phyloP scores from a whole-genome alignment of 2,329 filamentous ascomycete species.

The Colletotrichum gloeosporioides region DNA sequence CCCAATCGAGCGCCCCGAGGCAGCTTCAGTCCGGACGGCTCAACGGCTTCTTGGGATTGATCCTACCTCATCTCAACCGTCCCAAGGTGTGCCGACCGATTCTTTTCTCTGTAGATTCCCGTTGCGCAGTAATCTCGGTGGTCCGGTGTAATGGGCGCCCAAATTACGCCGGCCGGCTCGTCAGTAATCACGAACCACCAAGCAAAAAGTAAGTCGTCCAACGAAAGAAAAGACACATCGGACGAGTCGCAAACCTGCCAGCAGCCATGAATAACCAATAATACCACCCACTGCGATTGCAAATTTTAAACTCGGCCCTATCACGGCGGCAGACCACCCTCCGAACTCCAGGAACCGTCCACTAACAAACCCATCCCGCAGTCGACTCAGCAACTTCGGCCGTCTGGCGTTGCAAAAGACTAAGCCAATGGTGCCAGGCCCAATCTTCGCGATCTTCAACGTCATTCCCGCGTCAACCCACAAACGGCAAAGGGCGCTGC shows the following conservation, averaged over 20 bases:
- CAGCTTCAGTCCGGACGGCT: background rate
- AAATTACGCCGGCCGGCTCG: background rate
- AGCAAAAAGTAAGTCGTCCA: background rate
- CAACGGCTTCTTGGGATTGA: background rate
- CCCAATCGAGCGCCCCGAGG: background rate
- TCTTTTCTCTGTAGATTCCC: background rate
- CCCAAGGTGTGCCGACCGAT: background rate
- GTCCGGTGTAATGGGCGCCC: background rate
- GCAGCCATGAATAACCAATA: background rate
- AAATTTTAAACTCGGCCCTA: background rate
- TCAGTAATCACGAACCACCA: background rate
- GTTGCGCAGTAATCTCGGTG: background rate
- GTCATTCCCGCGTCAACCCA: background rate
- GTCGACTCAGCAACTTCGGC: background rate
- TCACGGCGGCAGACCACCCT: background rate
- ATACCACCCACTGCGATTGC: background rate
- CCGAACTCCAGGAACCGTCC: background rate
- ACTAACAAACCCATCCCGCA: background rate
- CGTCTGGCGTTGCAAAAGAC: background rate
- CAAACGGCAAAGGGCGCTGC: background rate
- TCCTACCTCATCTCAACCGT: background rate
- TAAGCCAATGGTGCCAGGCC: background rate
- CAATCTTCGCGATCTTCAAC: background rate
- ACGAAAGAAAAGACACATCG: background rate
- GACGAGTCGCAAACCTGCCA: background rate